A percentile compares a stretch with the other conserved stretches of the same genome.
Conservation (phyloP, 805 yeast genomes). For the Yamadazyma ubonensis region DNA sequence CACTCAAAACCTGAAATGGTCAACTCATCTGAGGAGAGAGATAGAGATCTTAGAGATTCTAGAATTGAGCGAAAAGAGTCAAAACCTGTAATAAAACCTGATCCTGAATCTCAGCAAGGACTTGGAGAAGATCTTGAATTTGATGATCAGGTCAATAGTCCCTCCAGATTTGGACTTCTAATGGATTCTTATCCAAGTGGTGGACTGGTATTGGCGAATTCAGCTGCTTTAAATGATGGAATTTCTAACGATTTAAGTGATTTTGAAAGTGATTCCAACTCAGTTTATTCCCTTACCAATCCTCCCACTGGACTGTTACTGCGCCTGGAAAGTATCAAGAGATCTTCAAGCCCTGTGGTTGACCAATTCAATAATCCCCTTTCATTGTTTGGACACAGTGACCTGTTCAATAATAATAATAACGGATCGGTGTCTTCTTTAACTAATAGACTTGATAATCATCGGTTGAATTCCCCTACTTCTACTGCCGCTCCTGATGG, state of each 20-base stretch:
- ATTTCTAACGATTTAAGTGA: constrained; percentile 19
- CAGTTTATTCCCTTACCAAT: constrained; percentile 16
- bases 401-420: constrained; percentile 9
- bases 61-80: too few relatives aligned
- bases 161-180: constrained; percentile 12
- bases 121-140: constrained; percentile 3
- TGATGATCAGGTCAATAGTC: constrained; percentile 14
- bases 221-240: constrained; percentile 17
- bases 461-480: constrained; percentile 22
- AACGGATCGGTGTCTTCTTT: constrained; percentile 22
- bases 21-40: not conserved
- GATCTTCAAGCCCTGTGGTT: constrained; percentile 7
- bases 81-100: too few relatives aligned
- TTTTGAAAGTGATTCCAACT: constrained; percentile 25
- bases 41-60: not conserved
- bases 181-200: constrained; percentile 19
- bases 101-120: not conserved
- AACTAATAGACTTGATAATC: constrained; percentile 28
- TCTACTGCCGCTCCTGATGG: not conserved
- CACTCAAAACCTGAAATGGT: constrained; percentile 19
- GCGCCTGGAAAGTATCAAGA: not conserved
- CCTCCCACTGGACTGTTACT: constrained; percentile 12
- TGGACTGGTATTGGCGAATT: constrained; percentile 18
- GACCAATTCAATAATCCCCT: constrained; percentile 9
- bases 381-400: constrained; percentile 12